Percentiles rank a stretch among this genome's conserved stretches.
These are phyloP conservation scores for Trametes punicea DNA, from an alignment of 768 basidiomycete genomes.

Conservation along the genomic window DNA sequence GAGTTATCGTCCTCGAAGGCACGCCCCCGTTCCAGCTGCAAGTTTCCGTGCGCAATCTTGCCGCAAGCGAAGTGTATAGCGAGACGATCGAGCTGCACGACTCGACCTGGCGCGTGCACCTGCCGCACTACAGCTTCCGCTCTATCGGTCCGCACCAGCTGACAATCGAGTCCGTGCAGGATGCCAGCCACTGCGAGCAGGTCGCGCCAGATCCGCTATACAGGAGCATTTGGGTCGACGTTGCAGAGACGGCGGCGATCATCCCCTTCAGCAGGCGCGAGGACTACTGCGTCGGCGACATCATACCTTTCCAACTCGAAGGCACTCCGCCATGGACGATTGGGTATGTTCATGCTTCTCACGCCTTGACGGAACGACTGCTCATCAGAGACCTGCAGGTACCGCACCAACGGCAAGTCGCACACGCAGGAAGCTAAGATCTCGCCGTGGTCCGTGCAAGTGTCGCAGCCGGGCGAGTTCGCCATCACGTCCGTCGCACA, in stretches of 20 bases:
- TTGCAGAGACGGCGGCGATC: slow-evolving; percentile 95
- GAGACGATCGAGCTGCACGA: slow-evolving; percentile 49
- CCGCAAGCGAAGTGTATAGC: slow-evolving; percentile 59
- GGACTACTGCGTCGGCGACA: slow-evolving; percentile 89
- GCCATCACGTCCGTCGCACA: slow-evolving; percentile 86
- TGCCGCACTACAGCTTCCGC: slow-evolving; percentile 67
- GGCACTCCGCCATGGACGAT: slow-evolving; percentile 93
- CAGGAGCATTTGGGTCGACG: slow-evolving; percentile 78
- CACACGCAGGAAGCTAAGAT: slow-evolving; percentile 71
- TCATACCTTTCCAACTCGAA: slow-evolving; percentile 88
- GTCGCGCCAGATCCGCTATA: slow-evolving; percentile 57
- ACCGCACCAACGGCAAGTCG: slow-evolving; percentile 73
- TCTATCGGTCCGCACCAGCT: slow-evolving; percentile 82
- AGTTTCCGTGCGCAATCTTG: slow-evolving; percentile 73
- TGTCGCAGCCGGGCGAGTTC: slow-evolving; percentile 81
- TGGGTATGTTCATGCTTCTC: slow-evolving; percentile 46
- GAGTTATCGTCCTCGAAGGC: slow-evolving; percentile 70
- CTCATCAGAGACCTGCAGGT: slow-evolving; percentile 42
- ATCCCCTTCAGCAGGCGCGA: slow-evolving; percentile 73
- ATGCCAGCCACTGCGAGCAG: slow-evolving; percentile 81
- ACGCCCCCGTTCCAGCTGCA: slow-evolving; percentile 81
- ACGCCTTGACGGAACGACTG: neutral
- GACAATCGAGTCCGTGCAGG: slow-evolving; percentile 71
- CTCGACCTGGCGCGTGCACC: slow-evolving; percentile 66
- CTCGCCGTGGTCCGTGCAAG: slow-evolving; percentile 82